These are phyloP conservation scores for Miscanthus lutarioriparius DNA, from an alignment of 176 grass and related monocot genomes.

Conservation along the genomic window DNA sequence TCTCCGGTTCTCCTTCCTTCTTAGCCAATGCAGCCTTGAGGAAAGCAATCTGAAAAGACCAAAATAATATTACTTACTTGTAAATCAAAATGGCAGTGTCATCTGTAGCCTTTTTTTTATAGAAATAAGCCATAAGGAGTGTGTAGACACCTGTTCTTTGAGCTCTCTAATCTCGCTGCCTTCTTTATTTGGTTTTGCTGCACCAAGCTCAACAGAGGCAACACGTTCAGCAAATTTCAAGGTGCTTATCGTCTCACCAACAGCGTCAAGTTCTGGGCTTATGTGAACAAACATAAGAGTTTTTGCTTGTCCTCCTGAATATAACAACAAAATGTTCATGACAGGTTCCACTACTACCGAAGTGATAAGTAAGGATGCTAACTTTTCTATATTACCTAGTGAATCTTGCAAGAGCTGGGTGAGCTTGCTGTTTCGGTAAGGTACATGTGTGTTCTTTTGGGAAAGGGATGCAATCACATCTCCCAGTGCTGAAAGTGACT, in stretches of 20 bases:
- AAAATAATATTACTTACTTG: not conserved
- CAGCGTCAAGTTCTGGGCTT: conserved; percentile 63
- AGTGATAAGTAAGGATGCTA: conserved; percentile 21
- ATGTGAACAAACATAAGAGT: conserved; percentile 97
- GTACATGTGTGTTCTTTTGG: conserved; percentile 81
- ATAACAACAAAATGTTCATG: conserved; percentile 30
- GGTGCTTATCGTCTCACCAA: conserved; percentile 75
- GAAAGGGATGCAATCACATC: conserved; percentile 89
- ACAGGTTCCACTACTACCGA: conserved; percentile 29
- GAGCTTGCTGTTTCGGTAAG: conserved; percentile 95
- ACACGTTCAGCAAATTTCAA: conserved; percentile 92
- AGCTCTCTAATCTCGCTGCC: conserved; percentile 67
- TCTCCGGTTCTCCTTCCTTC: conserved; percentile 59
- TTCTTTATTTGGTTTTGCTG: conserved; percentile 75
- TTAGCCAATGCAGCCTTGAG: conserved; percentile 74
- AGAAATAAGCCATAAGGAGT: conserved; percentile 2
- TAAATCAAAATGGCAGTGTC: conserved; percentile 20
- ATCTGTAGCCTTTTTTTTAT: conserved; percentile 7
- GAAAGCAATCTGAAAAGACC: conserved; percentile 56
- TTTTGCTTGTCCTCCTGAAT: conserved; percentile 94
- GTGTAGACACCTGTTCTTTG: conserved; percentile 69
- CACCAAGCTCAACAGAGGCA: conserved; percentile 79
- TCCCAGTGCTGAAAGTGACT: conserved; percentile 85
- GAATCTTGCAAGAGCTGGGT: conserved; percentile 96
- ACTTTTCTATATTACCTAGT: conserved; percentile 50